Percentiles rank a stretch among this genome's conserved stretches.
Conservation (phyloP, 345 rosid species). For the Eucalyptus marginata region DNA sequence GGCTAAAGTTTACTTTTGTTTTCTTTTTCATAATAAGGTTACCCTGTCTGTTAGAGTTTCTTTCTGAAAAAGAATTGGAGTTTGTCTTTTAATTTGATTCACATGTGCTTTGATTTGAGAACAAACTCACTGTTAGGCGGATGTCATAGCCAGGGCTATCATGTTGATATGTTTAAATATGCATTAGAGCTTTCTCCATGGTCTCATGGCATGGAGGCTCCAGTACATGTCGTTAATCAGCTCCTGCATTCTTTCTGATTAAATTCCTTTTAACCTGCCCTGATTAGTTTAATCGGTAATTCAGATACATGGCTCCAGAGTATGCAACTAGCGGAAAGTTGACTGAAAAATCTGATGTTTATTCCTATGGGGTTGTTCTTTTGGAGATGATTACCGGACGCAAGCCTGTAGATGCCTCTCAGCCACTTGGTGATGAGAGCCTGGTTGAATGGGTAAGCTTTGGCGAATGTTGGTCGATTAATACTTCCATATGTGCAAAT, state of each 20-base stretch:
- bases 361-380: slow-evolving; percentile 92
- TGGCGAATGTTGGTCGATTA: not conserved
- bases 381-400: slow-evolving; percentile 96
- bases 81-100: not conserved
- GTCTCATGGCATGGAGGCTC: not conserved
- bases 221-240: not conserved
- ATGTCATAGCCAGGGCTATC: not conserved
- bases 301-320: slow-evolving; percentile 98
- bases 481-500: not conserved
- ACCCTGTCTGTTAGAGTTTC: not conserved
- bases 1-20: not conserved
- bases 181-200: not conserved
- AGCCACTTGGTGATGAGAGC: slow-evolving; percentile 95
- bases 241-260: not conserved
- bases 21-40: not conserved
- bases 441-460: slow-evolving; percentile 89
- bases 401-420: slow-evolving; percentile 87
- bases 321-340: slow-evolving; percentile 95
- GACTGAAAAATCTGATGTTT: slow-evolving; percentile 93
- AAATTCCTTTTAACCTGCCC: not conserved
- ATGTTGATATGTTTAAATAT: not conserved
- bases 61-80: not conserved
- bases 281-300: not conserved
- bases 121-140: not conserved
- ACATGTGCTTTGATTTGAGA: not conserved